Conservation (phyloP, 495 filamentous ascomycete genomes). For the Aspergillus cristatus region DNA sequence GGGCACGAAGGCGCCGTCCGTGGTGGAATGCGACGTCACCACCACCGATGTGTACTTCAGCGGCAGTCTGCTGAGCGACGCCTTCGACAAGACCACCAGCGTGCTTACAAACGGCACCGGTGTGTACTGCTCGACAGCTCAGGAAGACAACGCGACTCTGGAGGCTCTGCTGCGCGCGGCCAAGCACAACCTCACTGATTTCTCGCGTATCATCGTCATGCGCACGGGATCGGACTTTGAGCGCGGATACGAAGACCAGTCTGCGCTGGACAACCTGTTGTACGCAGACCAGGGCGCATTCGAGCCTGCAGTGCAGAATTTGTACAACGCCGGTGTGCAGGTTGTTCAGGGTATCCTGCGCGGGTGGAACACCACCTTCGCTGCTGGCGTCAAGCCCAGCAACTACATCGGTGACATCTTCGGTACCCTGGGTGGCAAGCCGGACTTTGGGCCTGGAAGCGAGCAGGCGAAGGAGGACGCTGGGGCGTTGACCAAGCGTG, state of each 20-base stretch:
- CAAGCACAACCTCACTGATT: conserved; percentile 48
- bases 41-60: conserved; percentile 68
- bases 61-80: conserved; percentile 49
- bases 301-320: conserved; percentile 49
- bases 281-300: conserved; percentile 51
- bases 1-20: conserved; percentile 42
- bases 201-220: conserved; percentile 62
- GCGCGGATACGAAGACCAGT: conserved; percentile 49
- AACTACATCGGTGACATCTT: conserved; percentile 73
- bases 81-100: conserved; percentile 56
- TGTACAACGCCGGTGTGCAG: conserved; percentile 57
- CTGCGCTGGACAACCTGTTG: conserved; percentile 47
- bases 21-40: conserved; percentile 58
- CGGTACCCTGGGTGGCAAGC: conserved; percentile 53
- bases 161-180: conserved; percentile 57
- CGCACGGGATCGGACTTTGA: conserved; percentile 67
- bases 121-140: conserved; percentile 59
- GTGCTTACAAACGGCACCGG: conserved; percentile 61
- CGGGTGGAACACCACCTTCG: conserved; percentile 51
- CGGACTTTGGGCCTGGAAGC: conserved; percentile 56
- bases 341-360: conserved; percentile 58
- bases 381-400: conserved; percentile 45
- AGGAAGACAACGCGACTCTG: conserved; percentile 68
- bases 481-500: conserved; percentile 22
- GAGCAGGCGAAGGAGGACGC: conserved; percentile 15